Evolutionary conservation across 2,329 filamentous ascomycete genomes (phyloP), one percentile per base, ranked within the genome.

Genomic region (Paradendryphiella salina): DNA sequence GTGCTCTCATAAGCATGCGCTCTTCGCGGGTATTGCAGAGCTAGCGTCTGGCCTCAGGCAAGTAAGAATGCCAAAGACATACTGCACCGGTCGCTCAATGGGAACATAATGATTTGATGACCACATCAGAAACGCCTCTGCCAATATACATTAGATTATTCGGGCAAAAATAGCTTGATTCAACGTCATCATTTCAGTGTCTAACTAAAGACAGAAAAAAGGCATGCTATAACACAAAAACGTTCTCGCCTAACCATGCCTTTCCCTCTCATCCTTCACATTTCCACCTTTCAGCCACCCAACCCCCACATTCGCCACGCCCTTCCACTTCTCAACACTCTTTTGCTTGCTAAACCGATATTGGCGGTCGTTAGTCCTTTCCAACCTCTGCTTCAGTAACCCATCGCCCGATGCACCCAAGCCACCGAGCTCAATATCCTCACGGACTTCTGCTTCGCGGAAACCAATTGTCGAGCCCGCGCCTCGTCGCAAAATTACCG

Each of bases 391-490:
- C 44, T 67, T 67, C 54, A 73, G 66, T 8, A 62, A 61, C 4
- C 55, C 60, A 17, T 69, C 61, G 2, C 61, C 60, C 5, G 54
- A 57, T 1, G 58, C 35, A 14, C 60, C 64, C 5, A 72, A 18
- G 0, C 64, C 65, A 15, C 59, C 64, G 5, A 71, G 61, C 36
- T 72, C 71, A 26, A 71, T 66, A 32, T 73, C 70, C n/a, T 72
- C 70, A 15, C 63, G 53, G 7, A 73, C 65, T 50, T 73, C 71
- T 1, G 69, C 69, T 43, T 73, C 72, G 31, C 71, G 57, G 50
- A 73, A 74, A 1, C 71, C 71, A 7, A 71, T 53, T 1, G 63
- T 59, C 3, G 63, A 67, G n/a, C 53, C 54, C 14, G 54, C 60
- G 28, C 60, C 65, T 11, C 59, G 59, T 35, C 52, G 65, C 1